Conservation (phyloP, 768 basidiomycete species). For the Rhizopogon vesiculosus region DNA sequence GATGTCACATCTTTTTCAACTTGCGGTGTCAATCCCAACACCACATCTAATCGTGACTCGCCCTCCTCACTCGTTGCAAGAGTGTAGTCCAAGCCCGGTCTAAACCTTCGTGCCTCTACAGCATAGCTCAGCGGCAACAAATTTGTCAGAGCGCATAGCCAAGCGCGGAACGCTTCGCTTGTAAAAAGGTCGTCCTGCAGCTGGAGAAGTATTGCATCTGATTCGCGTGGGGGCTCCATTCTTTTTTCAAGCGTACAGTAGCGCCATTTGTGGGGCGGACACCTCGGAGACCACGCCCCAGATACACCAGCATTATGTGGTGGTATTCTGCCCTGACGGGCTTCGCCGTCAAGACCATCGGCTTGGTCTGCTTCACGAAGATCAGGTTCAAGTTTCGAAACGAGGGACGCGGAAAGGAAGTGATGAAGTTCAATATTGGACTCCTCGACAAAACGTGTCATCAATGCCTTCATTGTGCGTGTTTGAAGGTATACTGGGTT, state of each 20-base stretch:
- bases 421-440: slow-evolving; percentile 86
- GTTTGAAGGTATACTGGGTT: slow-evolving; percentile 88
- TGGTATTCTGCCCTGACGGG: slow-evolving; percentile 53
- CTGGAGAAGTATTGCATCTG: slow-evolving; percentile 16
- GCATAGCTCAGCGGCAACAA: slow-evolving; percentile 68
- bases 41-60: slow-evolving; percentile 80
- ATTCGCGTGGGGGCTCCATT: slow-evolving; percentile 1
- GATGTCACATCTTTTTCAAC: slow-evolving; percentile 19
- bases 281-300: slow-evolving; percentile 65
- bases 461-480: slow-evolving; percentile 75
- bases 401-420: slow-evolving; percentile 72
- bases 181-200: slow-evolving; percentile 79
- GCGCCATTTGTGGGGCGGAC: slow-evolving; percentile 94
- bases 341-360: slow-evolving; percentile 54
- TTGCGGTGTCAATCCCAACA: slow-evolving; percentile 80
- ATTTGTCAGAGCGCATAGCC: slow-evolving; percentile 70
- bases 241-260: slow-evolving; percentile 66
- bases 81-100: slow-evolving; percentile 93
- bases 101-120: slow-evolving; percentile 82
- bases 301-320: slow-evolving; percentile 60
- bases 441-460: slow-evolving; percentile 76
- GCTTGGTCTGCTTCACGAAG: slow-evolving; percentile 58
- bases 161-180: slow-evolving; percentile 83
- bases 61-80: slow-evolving; percentile 83
- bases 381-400: slow-evolving; percentile 58